A percentile compares a stretch with the other conserved stretches of the same genome.
Conservation (phyloP, 2,329 filamentous ascomycete genomes). For the Fusarium drepaniforme region DNA sequence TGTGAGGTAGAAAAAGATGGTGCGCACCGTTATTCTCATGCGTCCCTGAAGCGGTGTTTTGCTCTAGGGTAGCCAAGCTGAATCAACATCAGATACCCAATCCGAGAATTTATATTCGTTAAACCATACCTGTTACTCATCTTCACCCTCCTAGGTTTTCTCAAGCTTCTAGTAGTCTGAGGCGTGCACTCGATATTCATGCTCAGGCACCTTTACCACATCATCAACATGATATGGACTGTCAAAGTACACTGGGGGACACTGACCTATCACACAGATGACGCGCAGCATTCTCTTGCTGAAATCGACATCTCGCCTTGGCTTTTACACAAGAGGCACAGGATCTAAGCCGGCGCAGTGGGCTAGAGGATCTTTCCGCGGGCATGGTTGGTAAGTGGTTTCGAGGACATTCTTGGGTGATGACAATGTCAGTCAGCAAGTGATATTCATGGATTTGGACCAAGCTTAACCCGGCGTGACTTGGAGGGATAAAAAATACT, state of each 20-base stretch:
- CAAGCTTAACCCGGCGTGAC: neutral
- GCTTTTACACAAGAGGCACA: constrained; percentile 46
- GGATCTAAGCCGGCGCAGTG: constrained; percentile 46
- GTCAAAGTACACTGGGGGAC: neutral
- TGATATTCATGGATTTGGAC: neutral
- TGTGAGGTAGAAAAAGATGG: neutral
- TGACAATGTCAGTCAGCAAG: neutral
- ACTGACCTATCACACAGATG: constrained; percentile 47
- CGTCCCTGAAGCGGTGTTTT: neutral
- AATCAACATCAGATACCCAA: neutral
- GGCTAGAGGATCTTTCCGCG: constrained; percentile 37
- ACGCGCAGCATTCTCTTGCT: constrained; percentile 30
- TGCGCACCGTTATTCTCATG: neutral
- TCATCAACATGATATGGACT: neutral
- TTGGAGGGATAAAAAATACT: neutral
- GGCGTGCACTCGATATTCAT: constrained; percentile 44
- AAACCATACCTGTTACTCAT: constrained; percentile 39
- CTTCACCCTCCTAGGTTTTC: constrained; percentile 48
- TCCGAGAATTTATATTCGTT: neutral
- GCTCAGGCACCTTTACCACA: constrained; percentile 40
- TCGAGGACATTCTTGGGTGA: neutral
- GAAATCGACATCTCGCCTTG: constrained; percentile 48
- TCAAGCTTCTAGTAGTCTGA: constrained; percentile 46
- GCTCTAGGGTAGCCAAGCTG: constrained; percentile 1
- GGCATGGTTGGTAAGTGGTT: constrained; percentile 14